These are phyloP conservation scores for Linnemannia elongata DNA, from an alignment of 192 early-diverging fungal species.

Conservation along the genomic window DNA sequence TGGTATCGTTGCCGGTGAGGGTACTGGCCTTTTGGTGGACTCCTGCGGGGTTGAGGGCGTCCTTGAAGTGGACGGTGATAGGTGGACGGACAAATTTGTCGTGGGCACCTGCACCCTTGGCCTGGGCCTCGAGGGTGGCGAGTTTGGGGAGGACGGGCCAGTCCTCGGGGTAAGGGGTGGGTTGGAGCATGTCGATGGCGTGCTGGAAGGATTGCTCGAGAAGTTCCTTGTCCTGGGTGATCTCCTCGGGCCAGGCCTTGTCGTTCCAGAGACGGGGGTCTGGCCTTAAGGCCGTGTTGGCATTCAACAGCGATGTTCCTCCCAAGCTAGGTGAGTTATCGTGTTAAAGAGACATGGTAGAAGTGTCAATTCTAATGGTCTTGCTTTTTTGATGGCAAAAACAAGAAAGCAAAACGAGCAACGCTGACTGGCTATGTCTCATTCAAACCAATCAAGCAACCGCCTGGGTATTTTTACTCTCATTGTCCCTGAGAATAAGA, in stretches of 20 bases:
- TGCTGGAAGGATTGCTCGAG: constrained; percentile 52
- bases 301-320: constrained; percentile 63
- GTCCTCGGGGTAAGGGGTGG: constrained; percentile 52
- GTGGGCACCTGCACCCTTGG: constrained; percentile 43
- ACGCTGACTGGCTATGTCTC: neutral
- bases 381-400: neutral
- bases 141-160: constrained; percentile 59
- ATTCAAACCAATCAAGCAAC: neutral
- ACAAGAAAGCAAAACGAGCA: neutral
- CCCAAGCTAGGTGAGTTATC: constrained; percentile 48
- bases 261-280: constrained; percentile 58
- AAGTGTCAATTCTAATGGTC: neutral
- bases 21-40: constrained; percentile 54
- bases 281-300: constrained; percentile 58
- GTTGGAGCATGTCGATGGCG: constrained; percentile 57
- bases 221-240: constrained; percentile 41
- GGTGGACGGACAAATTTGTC: constrained; percentile 58
- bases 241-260: constrained; percentile 55
- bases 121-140: constrained; percentile 55
- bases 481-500: neutral
- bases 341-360: too few species aligned
- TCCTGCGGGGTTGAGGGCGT: constrained; percentile 58
- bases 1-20: constrained; percentile 59
- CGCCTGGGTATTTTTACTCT: neutral
- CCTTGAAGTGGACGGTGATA: constrained; percentile 57